phyloP scores from a whole-genome alignment of 176 grass and related monocot genomes.

The Cenchrus americanus region DNA sequence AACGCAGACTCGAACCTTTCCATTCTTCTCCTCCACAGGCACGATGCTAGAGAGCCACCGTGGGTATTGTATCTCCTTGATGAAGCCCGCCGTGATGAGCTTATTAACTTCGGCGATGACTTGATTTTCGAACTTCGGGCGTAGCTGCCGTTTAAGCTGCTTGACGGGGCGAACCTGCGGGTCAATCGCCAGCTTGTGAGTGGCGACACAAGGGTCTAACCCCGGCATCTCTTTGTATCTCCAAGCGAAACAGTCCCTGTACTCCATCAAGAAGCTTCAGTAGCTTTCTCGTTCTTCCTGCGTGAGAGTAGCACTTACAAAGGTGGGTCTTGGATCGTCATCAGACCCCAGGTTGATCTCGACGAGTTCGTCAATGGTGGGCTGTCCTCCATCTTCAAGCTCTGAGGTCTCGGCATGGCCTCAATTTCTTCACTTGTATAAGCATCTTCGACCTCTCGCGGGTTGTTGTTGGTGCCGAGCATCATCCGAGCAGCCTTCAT shows the following conservation, averaged over 20 bases:
- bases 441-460: accelerated
- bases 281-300: neutral
- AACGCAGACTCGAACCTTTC: neutral
- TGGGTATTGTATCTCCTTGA: neutral
- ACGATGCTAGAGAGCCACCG: neutral
- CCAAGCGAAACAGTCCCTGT: neutral
- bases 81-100: neutral
- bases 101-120: neutral
- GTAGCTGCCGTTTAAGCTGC: neutral
- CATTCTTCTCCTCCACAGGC: neutral
- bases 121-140: neutral
- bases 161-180: neutral
- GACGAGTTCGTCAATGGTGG: neutral
- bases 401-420: neutral
- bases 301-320: neutral
- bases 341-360: neutral
- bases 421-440: neutral
- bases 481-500: no score
- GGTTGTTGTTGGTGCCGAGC: neutral
- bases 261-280: no score
- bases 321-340: neutral
- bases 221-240: constrained; percentile 1
- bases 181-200: neutral
- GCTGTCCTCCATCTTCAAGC: neutral
- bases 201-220: neutral